A percentile compares a stretch with the other conserved stretches of the same genome.
Evolutionary conservation across 306 rosid species (phyloP).

Genomic region (Astragalus membranaceus): DNA sequence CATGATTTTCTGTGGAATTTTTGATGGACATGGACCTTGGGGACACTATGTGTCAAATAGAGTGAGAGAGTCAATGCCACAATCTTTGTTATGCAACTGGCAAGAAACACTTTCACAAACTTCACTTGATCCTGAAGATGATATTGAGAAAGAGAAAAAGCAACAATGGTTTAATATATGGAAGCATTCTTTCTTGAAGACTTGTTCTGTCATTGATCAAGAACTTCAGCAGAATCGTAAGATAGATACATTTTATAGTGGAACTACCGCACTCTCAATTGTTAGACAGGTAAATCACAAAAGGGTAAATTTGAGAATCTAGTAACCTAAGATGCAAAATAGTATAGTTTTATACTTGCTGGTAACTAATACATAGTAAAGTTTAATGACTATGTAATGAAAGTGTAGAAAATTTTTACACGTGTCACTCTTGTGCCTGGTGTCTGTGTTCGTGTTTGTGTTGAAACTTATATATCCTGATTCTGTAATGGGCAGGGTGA

Average conservation of each 20-base stretch:
- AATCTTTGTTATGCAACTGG: conserved; percentile 64
- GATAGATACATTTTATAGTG: conserved; percentile 65
- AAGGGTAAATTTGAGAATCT: too few relatives aligned
- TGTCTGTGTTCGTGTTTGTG: too few relatives aligned
- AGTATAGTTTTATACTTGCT: too few relatives aligned
- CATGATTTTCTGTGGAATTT: conserved; percentile 74
- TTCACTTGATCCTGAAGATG: conserved; percentile 39
- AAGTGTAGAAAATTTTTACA: too few relatives aligned
- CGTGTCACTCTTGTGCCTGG: too few relatives aligned
- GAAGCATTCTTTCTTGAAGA: conserved; percentile 66
- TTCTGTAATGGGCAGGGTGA: conserved; percentile 49
- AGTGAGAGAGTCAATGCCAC: conserved; percentile 66
- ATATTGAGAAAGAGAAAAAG: conserved; percentile 36
- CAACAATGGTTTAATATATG: conserved; percentile 46
- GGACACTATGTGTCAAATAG: conserved; percentile 79
- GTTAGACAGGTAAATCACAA: conserved; percentile 58
- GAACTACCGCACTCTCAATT: conserved; percentile 76
- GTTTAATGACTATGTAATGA: too few relatives aligned
- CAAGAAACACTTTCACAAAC: conserved; percentile 60
- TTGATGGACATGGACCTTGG: conserved; percentile 90
- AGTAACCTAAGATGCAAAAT: too few relatives aligned
- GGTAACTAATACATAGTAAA: too few relatives aligned
- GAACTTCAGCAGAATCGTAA: conserved; percentile 58
- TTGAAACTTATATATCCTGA: not conserved
- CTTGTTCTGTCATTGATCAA: conserved; percentile 70